Evolutionary conservation across 176 grass and related monocot species (phyloP), one percentile per base, ranked within the genome.

Genomic region (Hyparrhenia diplandra): DNA sequence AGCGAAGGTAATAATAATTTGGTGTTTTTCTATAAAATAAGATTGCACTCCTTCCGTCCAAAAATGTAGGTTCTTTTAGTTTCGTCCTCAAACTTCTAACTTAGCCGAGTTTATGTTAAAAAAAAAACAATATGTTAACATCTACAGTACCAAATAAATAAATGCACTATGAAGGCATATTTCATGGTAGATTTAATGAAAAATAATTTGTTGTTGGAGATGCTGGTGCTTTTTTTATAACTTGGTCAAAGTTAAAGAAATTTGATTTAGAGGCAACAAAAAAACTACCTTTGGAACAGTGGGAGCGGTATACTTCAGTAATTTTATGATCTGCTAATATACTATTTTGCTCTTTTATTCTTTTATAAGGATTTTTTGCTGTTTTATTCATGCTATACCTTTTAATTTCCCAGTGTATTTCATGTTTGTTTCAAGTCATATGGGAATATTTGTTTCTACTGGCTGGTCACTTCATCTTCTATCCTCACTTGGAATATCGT

Each of bases 1-100:
- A 88, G 92, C 47, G 92, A 99, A 94, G 92, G 96, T 95, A 95
- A 84, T 74, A 60, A 65, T 54, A 1, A n/a, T 36, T 69, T 55
- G 9, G 9, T 77, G 5, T 45, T 39, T 55, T 60, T 62, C 24
- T 45, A 42, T 40, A 72, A 3, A n/a, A n/a, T n/a, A n/a, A n/a
- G 2, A 13, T 23, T 7, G 54, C 11, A 54, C 49, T 18, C 54
- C 7, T n/a, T 20, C 18, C 18, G 8, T 23, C 52, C 7, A 8
- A 55, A 55, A 55, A 55, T 58, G 54, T 58, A 24, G 54, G 9
- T 58, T 9, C 54, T 58, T 58, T 24, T 58, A 24, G 54, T 24
- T 58, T 58, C 24, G 54, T 24, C n/a, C 9, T 58, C 9, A 58
- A 23, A 24, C 54, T 58, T 58, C 8, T 58, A 58, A 24, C n/a